These are phyloP conservation scores for Podospora pseudopauciseta DNA, from an alignment of 495 filamentous ascomycete genomes.

Conservation along the genomic window DNA sequence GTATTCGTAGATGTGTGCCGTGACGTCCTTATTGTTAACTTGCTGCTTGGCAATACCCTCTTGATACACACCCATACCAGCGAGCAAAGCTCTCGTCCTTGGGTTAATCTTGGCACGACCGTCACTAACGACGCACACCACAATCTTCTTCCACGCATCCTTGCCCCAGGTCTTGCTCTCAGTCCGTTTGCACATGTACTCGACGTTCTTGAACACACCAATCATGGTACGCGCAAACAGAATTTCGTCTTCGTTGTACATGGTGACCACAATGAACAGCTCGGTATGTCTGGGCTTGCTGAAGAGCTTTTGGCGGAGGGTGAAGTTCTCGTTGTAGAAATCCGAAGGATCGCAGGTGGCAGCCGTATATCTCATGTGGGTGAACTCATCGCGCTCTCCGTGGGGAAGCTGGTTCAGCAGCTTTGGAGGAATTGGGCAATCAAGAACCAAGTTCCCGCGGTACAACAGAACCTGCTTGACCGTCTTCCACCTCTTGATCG, in stretches of 20 bases:
- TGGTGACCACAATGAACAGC: slow-evolving; percentile 95
- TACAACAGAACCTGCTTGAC: slow-evolving; percentile 97
- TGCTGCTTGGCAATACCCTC: slow-evolving; percentile 98
- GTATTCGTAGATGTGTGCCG: slow-evolving; percentile 99
- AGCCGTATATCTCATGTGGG: slow-evolving; percentile 97
- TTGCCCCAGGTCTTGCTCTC: slow-evolving; percentile 97
- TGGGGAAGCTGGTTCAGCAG: slow-evolving; percentile 82
- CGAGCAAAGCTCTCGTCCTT: slow-evolving; percentile 81
- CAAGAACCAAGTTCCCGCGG: slow-evolving; percentile 93
- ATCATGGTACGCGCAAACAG: slow-evolving; percentile 95
- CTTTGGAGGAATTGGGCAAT: slow-evolving; percentile 91
- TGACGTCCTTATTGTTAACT: slow-evolving; percentile 95
- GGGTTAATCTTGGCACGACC: slow-evolving; percentile 98
- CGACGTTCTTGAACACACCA: slow-evolving; percentile 97
- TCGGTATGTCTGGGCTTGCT: slow-evolving; percentile 91
- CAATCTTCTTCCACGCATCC: slow-evolving; percentile 99
- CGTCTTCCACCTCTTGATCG: slow-evolving; percentile 93
- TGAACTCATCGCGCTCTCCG: slow-evolving; percentile 93
- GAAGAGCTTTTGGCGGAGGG: slow-evolving; percentile 89
- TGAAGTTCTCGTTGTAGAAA: slow-evolving; percentile 86
- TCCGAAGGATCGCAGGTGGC: slow-evolving; percentile 92
- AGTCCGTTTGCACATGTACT: slow-evolving; percentile 89
- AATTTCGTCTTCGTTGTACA: slow-evolving; percentile 99
- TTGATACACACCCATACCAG: slow-evolving; percentile 93
- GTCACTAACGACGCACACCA: slow-evolving; percentile 97